Evolutionary conservation across 1,139 yeast genomes (phyloP), one percentile per base, ranked within the genome.

Genomic region (Kurtzmaniella quercitrusa): DNA sequence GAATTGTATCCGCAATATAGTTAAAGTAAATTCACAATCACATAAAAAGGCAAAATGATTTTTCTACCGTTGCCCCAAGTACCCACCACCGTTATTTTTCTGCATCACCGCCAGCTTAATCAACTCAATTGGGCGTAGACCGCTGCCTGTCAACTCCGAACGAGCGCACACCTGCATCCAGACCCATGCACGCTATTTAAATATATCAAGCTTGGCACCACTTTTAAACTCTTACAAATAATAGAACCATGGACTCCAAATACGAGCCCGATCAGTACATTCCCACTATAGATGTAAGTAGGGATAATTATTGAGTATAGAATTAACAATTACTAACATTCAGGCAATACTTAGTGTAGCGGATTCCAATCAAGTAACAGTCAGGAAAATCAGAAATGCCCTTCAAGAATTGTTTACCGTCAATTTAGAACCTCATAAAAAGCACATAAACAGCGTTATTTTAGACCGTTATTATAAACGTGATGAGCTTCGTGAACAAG

Each of bases 301-400:
- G 5, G 11, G n/a, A n/a, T n/a, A n/a, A n/a, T n/a, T n/a, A n/a
- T n/a, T n/a, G n/a, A n/a, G n/a, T n/a, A n/a, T n/a, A n/a, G n/a
- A n/a, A n/a, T n/a, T n/a, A n/a, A n/a, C n/a, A 9, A 4, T 19
- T 17, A 15, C 18, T 14, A 21, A 15, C 30, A 30, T 21, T 21
- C 39, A 80, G 84, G 89, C 94, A 1, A 84, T 87, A 16, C 63
- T 87, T 33, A 69, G 82, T 46, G 91, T 80, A n/a, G 81, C 93
- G 1, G 84, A 87, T 51, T 71, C 85, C 33, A 84, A 83, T 48
- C 73, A 78, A 50, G 79, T 87, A 17, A 80, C 91, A 2, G 89
- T 86, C 11, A 85, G 84, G 57, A 75, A 78, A 55, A 80, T 87
- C 35, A 68, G 95, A 47, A 71, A 74, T 49, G 91, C 91, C 1